Percentiles rank a stretch among this genome's conserved stretches.
Conservation (phyloP, 768 basidiomycete species). For the Lactarius evosmus region DNA sequence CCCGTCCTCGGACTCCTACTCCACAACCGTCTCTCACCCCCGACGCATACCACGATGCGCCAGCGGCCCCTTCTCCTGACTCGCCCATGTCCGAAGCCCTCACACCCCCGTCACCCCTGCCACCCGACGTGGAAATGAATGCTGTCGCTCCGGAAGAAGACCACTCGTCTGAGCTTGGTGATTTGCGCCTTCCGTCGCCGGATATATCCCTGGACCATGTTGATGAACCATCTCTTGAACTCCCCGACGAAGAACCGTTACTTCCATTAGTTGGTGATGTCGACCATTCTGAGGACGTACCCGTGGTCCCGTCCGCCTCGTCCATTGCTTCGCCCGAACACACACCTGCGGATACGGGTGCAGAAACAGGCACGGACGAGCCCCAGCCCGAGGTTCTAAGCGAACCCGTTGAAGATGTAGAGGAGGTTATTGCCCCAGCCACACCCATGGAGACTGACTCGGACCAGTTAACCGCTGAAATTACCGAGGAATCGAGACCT, state of each 20-base stretch:
- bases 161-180: neutral
- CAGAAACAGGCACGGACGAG: neutral
- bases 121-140: conserved; percentile 6
- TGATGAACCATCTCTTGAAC: conserved; percentile 15
- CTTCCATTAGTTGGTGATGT: neutral
- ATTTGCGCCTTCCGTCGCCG: conserved; percentile 7
- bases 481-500: neutral
- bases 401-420: conserved; percentile 4
- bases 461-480: neutral
- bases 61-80: conserved; percentile 15
- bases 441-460: conserved; percentile 6
- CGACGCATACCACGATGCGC: conserved; percentile 7
- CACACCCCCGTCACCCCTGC: conserved; percentile 24
- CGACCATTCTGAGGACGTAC: neutral
- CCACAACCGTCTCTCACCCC: conserved; percentile 13
- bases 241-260: conserved; percentile 6
- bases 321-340: conserved; percentile 3
- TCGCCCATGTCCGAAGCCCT: conserved; percentile 31
- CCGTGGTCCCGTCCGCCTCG: neutral
- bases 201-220: conserved; percentile 14
- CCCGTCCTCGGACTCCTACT: conserved; percentile 16
- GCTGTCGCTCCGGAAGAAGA: conserved; percentile 8
- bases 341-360: neutral
- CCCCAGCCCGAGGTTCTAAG: conserved; percentile 6
- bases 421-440: neutral